Base-by-base conservation (phyloP, 2,329 filamentous ascomycete genomes). In the Talaromyces sp. region DNA sequence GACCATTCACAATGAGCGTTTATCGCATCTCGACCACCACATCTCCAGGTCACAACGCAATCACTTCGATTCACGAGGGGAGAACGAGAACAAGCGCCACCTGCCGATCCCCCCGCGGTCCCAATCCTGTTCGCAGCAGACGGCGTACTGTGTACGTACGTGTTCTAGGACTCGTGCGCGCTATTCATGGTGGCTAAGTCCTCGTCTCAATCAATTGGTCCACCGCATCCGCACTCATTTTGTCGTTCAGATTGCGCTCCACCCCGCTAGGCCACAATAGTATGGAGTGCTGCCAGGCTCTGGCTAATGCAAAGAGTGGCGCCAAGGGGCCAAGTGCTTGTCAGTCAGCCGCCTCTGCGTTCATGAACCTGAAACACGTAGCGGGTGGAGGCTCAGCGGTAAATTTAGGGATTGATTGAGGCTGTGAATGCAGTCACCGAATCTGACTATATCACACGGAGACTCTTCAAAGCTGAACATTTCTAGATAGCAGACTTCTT, bases 21-120 rank as follows among this genome's bases (percentile, higher is more conserved):
- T 0, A 22, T 5, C 14, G 19, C 31, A 14, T 54, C 31, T 31
- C 24, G 5, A 22, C n/a, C 50, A 56, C 41, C 33, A 27, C 19
- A 9, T 47, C 39, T 10, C 13, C 39, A 41, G 39, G 11, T 13
- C 1, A 14, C 14, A 14, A 16, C 6, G 3, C 60, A 33, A 6
- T 6, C 27, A 6, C 27, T 7, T 31, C 27, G 7, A 5, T 5
- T 19, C 48, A 33, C 22, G 39, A 41, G 31, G 24, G 45, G 35
- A 35, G 22, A 52, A 1, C 22, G 27, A 33, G 22, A 31, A 43
- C 63, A 47, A 22, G 41, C 63, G 63, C 63, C 63, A 65, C 63
- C 24, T 47, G 63, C 58, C 48, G 63, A 65, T 65, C 63, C 48
- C 62, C 62, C 63, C 52, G 58, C 63, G 27, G 11, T 22, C 33